phyloP scores from a whole-genome alignment of 139 green algal species.

The Micromonas commoda region DNA sequence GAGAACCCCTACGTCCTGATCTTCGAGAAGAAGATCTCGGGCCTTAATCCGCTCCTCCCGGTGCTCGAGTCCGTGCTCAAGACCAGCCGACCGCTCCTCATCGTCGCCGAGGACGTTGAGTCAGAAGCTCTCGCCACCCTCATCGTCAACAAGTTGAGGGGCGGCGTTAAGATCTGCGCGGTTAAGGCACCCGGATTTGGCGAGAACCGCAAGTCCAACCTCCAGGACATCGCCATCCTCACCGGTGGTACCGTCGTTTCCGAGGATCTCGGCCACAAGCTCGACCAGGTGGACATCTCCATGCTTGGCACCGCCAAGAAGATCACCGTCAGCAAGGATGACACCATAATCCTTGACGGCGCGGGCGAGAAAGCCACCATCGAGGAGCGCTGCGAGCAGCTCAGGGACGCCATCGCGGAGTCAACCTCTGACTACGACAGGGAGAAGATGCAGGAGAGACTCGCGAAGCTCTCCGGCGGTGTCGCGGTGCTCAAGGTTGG shows the following conservation, averaged over 20 bases:
- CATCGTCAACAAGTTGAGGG: slow-evolving; percentile 99
- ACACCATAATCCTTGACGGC: slow-evolving; percentile 91
- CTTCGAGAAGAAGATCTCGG: slow-evolving; percentile 99
- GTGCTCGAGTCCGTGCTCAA: slow-evolving; percentile 88
- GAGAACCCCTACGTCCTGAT: slow-evolving; percentile 74
- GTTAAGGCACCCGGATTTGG: slow-evolving; percentile 98
- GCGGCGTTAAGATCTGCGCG: slow-evolving; percentile 81
- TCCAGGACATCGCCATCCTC: slow-evolving; percentile 99
- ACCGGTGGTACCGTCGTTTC: slow-evolving; percentile 87
- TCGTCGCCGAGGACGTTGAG: slow-evolving; percentile 99
- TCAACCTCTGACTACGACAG: slow-evolving; percentile 84
- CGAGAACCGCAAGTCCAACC: slow-evolving; percentile 93
- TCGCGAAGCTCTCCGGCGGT: slow-evolving; percentile 88
- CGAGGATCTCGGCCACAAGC: slow-evolving; percentile 87
- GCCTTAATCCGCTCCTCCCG: slow-evolving; percentile 87
- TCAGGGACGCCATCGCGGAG: slow-evolving; percentile 75
- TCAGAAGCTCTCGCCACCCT: slow-evolving; percentile 97
- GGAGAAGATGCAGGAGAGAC: slow-evolving; percentile 99
- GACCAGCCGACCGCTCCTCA: slow-evolving; percentile 85
- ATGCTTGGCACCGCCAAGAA: slow-evolving; percentile 87
- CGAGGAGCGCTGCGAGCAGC: slow-evolving; percentile 87
- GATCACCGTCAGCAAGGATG: slow-evolving; percentile 85
- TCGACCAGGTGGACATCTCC: slow-evolving; percentile 84
- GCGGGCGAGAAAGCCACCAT: slow-evolving; percentile 72
- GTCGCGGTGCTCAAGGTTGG: slow-evolving; percentile 96